phyloP scores from a whole-genome alignment of 2,329 filamentous ascomycete genomes.

The Lachnellula willkommii region DNA sequence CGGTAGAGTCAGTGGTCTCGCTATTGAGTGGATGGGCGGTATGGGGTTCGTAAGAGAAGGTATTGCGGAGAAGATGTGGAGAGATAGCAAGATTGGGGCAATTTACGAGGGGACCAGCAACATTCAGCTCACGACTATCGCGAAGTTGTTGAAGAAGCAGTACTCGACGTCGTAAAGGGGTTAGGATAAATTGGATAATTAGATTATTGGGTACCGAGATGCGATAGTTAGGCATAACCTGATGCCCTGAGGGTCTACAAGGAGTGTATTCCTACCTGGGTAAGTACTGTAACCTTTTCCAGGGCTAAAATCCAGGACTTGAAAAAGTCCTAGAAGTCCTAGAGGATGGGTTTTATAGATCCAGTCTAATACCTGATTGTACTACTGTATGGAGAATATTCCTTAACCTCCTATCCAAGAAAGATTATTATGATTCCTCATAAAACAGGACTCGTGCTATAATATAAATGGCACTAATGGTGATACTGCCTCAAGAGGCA shows the following conservation, averaged over 20 bases:
- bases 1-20: conserved; percentile 74
- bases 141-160: conserved; percentile 62
- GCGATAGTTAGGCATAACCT: neutral
- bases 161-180: conserved; percentile 51
- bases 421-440: neutral
- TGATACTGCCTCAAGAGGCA: neutral
- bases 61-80: conserved; percentile 94
- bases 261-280: neutral
- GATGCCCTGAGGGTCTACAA: neutral
- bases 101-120: conserved; percentile 93
- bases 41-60: conserved; percentile 98
- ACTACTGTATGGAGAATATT: neutral
- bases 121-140: conserved; percentile 67
- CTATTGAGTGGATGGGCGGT: conserved; percentile 98
- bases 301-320: neutral
- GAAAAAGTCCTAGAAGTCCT: neutral
- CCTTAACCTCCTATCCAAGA: neutral
- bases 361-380: neutral
- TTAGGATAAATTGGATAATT: neutral
- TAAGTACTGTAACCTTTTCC: no score
- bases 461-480: neutral
- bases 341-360: neutral
- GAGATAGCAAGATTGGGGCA: conserved; percentile 96
- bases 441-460: neutral
- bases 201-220: neutral